Percentiles rank a stretch among this genome's conserved stretches.
phyloP scores from a whole-genome alignment of 768 basidiomycete species.

The Trichaptum fuscoviolaceum region DNA sequence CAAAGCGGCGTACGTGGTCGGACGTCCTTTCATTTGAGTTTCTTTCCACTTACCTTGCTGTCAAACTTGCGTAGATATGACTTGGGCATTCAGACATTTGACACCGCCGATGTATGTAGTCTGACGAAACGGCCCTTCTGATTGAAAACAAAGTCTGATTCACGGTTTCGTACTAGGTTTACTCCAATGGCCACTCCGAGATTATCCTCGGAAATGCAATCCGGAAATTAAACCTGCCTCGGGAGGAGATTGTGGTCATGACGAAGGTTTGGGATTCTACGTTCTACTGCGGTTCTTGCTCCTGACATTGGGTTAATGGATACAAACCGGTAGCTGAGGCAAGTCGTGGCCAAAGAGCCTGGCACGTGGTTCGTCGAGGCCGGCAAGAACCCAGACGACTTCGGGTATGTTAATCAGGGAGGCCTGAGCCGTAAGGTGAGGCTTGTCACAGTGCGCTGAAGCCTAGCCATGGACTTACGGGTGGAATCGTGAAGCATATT shows the following conservation, averaged over 20 bases:
- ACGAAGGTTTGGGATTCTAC: constrained; percentile 48
- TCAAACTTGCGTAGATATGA: constrained; percentile 13
- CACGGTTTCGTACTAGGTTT: constrained; percentile 45
- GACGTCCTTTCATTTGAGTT: neutral
- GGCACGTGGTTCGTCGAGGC: neutral
- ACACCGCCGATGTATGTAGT: constrained; percentile 24
- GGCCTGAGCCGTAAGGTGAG: constrained; percentile 40
- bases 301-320: too few relatives aligned
- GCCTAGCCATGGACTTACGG: constrained; percentile 1
- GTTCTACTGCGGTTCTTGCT: too few relatives aligned
- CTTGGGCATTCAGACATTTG: constrained; percentile 25
- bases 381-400: constrained; percentile 27
- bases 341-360: too few relatives aligned
- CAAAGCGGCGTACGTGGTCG: constrained; percentile 37
- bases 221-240: constrained; percentile 59
- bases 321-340: too few relatives aligned
- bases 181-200: constrained; percentile 65
- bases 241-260: constrained; percentile 72
- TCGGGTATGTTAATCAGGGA: constrained; percentile 43
- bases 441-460: neutral
- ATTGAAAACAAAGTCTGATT: too few relatives aligned
- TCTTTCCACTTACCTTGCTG: too few relatives aligned
- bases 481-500: constrained; percentile 37
- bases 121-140: too few relatives aligned
- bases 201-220: constrained; percentile 67